Percentiles rank a stretch among this genome's conserved stretches.
Conservation (phyloP, 371 early-diverging fungal species). For the Zychaea mexicana region DNA sequence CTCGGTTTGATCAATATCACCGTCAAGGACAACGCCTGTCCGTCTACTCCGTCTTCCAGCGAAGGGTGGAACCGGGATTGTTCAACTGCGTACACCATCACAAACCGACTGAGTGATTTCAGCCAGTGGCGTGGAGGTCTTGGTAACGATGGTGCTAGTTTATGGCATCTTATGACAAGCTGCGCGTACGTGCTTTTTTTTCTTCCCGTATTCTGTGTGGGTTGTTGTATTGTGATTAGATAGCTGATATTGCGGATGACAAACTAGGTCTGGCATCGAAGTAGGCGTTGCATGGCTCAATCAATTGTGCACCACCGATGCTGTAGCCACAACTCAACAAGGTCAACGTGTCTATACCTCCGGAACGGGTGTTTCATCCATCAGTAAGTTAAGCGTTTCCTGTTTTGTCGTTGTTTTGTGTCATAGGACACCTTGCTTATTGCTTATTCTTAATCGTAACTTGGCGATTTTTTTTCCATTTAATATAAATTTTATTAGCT, state of each 20-base stretch:
- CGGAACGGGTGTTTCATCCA: conserved; percentile 90
- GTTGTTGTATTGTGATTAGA: no score
- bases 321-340: conserved; percentile 33
- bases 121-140: conserved; percentile 82
- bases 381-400: conserved; percentile 35
- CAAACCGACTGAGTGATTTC: conserved; percentile 84
- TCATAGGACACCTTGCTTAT: no score
- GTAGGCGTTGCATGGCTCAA: conserved; percentile 95
- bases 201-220: background rate
- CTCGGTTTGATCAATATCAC: conserved; percentile 87
- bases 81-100: conserved; percentile 69
- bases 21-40: conserved; percentile 67
- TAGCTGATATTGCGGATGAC: background rate
- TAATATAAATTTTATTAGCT: conserved; percentile 27
- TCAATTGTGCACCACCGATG: conserved; percentile 63
- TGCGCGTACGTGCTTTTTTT: conserved; percentile 59
- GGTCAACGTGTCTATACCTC: conserved; percentile 63
- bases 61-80: conserved; percentile 85
- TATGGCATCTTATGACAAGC: conserved; percentile 95
- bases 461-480: background rate
- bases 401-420: no score
- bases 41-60: conserved; percentile 31
- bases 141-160: conserved; percentile 75
- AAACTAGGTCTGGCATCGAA: conserved; percentile 75
- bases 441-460: background rate